A percentile compares a stretch with the other conserved stretches of the same genome.
phyloP scores from a whole-genome alignment of 306 rosid species.

The Senna tora region DNA sequence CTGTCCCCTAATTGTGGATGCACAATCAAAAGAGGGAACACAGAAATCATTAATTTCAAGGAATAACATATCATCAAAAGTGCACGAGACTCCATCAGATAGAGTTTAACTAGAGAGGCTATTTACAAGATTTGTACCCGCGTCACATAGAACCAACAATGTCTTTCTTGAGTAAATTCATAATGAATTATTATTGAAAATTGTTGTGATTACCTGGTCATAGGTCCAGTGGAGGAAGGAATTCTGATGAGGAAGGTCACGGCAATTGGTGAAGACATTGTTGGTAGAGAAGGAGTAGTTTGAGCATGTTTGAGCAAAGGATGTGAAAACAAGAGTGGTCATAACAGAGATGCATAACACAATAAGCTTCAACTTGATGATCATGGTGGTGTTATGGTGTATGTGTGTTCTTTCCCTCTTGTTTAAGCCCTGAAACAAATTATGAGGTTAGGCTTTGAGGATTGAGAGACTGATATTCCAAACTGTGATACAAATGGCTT shows the following conservation, averaged over 20 bases:
- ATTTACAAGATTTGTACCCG: too few relatives aligned
- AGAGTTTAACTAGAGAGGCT: too few relatives aligned
- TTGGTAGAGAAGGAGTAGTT: conserved; percentile 48
- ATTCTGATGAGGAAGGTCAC: conserved; percentile 55
- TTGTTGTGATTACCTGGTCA: not conserved
- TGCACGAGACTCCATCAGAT: too few relatives aligned
- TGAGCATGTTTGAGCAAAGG: conserved; percentile 62
- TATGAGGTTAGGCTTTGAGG: not conserved
- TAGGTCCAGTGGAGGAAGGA: conserved; percentile 73
- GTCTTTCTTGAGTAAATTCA: too few relatives aligned
- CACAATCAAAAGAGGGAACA: too few relatives aligned
- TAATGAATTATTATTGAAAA: too few relatives aligned
- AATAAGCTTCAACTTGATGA: conserved; percentile 34
- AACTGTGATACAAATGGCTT: not conserved
- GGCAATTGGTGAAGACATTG: conserved; percentile 43
- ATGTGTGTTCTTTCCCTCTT: not conserved
- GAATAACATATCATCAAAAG: too few relatives aligned
- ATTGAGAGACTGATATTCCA: too few relatives aligned
- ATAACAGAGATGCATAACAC: conserved; percentile 40
- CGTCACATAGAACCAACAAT: too few relatives aligned
- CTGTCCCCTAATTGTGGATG: conserved; percentile 7
- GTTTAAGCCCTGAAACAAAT: not conserved
- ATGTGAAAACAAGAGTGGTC: conserved; percentile 34
- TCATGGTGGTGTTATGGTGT: conserved; percentile 25
- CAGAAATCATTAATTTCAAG: too few relatives aligned